Base-by-base conservation (phyloP, 768 basidiomycete genomes). In the Clavulina sp. region DNA sequence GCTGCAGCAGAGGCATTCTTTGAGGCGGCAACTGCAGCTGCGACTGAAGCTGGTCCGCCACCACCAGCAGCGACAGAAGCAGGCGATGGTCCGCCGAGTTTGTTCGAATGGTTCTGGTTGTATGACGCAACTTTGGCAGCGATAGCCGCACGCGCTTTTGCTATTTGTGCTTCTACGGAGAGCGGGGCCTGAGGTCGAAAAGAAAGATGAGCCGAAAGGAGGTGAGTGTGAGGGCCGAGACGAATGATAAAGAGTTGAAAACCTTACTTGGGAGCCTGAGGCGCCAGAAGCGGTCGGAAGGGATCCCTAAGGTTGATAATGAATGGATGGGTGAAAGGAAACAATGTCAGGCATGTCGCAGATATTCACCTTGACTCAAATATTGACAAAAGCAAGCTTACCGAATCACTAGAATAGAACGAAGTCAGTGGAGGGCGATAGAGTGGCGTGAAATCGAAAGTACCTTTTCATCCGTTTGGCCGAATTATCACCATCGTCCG, bases 121-220 rank as follows among this genome's bases (percentile, higher is more conserved):
- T 86, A 80, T 2, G 78, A 78, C 2, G 87, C 87, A 23, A 85
- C 71, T 63, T 87, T 89, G 16, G 88, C 87, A 7, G 81, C 73
- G 55, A 92, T 80, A 64, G 88, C 83, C 4, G 85, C 84, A 34
- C 80, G 73, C 65, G 84, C 85, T 65, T 83, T 81, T 21, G 81
- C 80, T 51, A 88, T 86, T 58, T 85, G 73, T 29, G 75, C 81
- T 57, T 76, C 75, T 55, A 69, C 69, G 32, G 73, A 69, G 7
- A 71, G 53, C 73, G n/a, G n/a, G n/a, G n/a, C n/a, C n/a, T n/a
- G n/a, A n/a, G n/a, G n/a, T n/a, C n/a, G n/a, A n/a, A n/a, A n/a
- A n/a, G n/a, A n/a, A n/a, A n/a, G n/a, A n/a, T n/a, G n/a, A n/a
- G n/a, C n/a, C n/a, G n/a, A n/a, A n/a, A n/a, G n/a, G n/a, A n/a